Percentiles rank a stretch among this genome's conserved stretches.
These are phyloP conservation scores for Claviceps cyperi DNA, from an alignment of 2,329 filamentous ascomycete species.

Conservation along the genomic window DNA sequence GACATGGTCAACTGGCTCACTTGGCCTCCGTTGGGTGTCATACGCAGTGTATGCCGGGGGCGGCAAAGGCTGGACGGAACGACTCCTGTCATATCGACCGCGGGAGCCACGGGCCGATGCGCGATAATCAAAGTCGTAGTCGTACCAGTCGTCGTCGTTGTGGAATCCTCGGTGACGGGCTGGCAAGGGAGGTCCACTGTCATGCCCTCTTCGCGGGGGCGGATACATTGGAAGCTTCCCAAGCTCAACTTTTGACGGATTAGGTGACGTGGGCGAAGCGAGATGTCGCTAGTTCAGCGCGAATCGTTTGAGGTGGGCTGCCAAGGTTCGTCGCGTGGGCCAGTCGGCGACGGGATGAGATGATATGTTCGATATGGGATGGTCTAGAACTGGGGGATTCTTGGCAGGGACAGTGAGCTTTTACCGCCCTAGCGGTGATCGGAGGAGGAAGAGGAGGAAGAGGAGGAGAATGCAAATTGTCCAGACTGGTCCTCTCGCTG, in stretches of 20 bases:
- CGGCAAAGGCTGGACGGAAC: background rate
- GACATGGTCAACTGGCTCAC: background rate
- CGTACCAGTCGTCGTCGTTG: background rate
- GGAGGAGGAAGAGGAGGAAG: too few relatives aligned
- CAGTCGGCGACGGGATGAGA: background rate
- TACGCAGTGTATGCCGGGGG: background rate
- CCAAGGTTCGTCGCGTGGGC: background rate
- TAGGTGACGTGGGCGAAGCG: background rate
- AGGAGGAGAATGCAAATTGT: too few relatives aligned
- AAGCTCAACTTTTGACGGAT: background rate
- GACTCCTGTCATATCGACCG: background rate
- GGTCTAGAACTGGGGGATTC: background rate
- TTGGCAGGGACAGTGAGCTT: background rate
- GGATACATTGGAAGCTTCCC: background rate
- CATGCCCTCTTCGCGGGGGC: slow-evolving; percentile 1
- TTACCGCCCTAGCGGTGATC: background rate
- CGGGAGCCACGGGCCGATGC: background rate
- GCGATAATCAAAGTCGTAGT: background rate
- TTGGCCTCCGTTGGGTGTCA: background rate
- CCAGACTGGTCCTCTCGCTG: too few relatives aligned
- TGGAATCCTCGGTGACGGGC: background rate
- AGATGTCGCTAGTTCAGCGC: background rate
- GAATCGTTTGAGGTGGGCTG: background rate
- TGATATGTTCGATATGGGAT: background rate
- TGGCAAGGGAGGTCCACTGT: slow-evolving; percentile 2